These are phyloP conservation scores for Alternaria solani DNA, from an alignment of 2,329 filamentous ascomycete species.

Conservation along the genomic window DNA sequence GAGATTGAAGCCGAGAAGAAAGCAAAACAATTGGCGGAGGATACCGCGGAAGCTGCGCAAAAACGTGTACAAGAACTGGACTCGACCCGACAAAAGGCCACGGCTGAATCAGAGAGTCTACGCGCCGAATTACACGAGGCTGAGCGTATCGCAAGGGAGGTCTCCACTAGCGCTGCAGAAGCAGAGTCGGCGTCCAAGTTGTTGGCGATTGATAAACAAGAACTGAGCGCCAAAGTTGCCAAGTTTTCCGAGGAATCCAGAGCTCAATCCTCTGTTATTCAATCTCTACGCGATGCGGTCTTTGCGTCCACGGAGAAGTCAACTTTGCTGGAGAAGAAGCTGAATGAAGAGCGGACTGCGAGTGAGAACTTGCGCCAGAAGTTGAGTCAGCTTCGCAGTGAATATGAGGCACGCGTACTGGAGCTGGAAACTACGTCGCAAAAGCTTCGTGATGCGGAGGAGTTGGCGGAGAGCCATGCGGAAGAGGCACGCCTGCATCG, in stretches of 20 bases:
- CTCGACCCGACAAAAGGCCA: slow-evolving; percentile 80
- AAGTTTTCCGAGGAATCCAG: slow-evolving; percentile 72
- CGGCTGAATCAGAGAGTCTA: slow-evolving; percentile 83
- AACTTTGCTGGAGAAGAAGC: slow-evolving; percentile 76
- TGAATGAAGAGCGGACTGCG: slow-evolving; percentile 81
- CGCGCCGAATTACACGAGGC: slow-evolving; percentile 84
- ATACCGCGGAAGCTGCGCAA: slow-evolving; percentile 82
- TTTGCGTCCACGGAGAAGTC: slow-evolving; percentile 80
- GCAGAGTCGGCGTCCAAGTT: slow-evolving; percentile 77
- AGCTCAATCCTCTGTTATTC: slow-evolving; percentile 75
- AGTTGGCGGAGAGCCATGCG: slow-evolving; percentile 85
- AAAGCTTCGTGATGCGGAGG: slow-evolving; percentile 83
- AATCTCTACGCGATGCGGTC: slow-evolving; percentile 79
- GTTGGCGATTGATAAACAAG: slow-evolving; percentile 84
- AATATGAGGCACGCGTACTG: slow-evolving; percentile 80
- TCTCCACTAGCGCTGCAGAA: slow-evolving; percentile 79
- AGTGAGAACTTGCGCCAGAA: slow-evolving; percentile 80
- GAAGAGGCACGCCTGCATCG: slow-evolving; percentile 87
- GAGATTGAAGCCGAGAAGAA: slow-evolving; percentile 84
- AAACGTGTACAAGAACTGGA: slow-evolving; percentile 86
- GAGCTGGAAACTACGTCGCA: slow-evolving; percentile 80
- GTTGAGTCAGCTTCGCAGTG: slow-evolving; percentile 76
- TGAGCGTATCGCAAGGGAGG: slow-evolving; percentile 80
- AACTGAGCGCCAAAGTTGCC: slow-evolving; percentile 73
- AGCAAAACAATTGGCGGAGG: slow-evolving; percentile 84